Percentiles rank a stretch among this genome's conserved stretches.
Evolutionary conservation across 495 filamentous ascomycete genomes (phyloP).

Genomic region (Neurospora discreta): DNA sequence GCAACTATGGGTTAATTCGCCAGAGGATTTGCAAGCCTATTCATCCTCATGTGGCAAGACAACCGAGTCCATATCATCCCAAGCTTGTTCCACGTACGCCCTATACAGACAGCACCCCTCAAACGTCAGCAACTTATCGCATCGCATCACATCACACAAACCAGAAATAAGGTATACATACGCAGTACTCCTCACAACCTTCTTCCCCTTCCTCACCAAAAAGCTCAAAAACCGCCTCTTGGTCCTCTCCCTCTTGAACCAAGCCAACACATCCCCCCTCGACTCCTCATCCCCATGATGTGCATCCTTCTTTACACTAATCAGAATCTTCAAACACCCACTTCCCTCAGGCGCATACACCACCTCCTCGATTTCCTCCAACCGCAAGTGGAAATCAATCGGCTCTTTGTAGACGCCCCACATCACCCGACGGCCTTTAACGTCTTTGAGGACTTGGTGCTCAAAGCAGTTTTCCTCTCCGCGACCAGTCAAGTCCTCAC

Average conservation of each 20-base stretch:
- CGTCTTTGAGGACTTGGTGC: conserved; percentile 37
- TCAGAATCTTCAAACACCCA: conserved; percentile 17
- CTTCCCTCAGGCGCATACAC: conserved; percentile 17
- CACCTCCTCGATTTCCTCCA: conserved; percentile 29
- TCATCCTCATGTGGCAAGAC: conserved; percentile 7
- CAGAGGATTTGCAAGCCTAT: not conserved
- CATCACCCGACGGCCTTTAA: conserved; percentile 19
- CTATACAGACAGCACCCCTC: not conserved
- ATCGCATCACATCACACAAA: too few relatives aligned
- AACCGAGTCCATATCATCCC: conserved; percentile 9
- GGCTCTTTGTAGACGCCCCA: conserved; percentile 38
- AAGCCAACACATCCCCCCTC: conserved; percentile 27
- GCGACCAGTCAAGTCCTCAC: conserved; percentile 2
- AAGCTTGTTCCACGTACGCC: conserved; percentile 7
- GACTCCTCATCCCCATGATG: conserved; percentile 1
- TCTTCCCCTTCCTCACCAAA: conserved; percentile 26
- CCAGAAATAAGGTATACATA: conserved; percentile 9
- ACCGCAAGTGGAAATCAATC: conserved; percentile 30
- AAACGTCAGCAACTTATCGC: too few relatives aligned
- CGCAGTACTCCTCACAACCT: conserved; percentile 21
- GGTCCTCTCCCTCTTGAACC: conserved; percentile 35
- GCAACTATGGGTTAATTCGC: not conserved
- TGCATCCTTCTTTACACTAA: conserved; percentile 16
- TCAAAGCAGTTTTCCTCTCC: conserved; percentile 26
- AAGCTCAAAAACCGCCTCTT: conserved; percentile 35